These are phyloP conservation scores for Phaeophleospora eucalypticola DNA, from an alignment of 2,329 filamentous ascomycete genomes.

Conservation along the genomic window DNA sequence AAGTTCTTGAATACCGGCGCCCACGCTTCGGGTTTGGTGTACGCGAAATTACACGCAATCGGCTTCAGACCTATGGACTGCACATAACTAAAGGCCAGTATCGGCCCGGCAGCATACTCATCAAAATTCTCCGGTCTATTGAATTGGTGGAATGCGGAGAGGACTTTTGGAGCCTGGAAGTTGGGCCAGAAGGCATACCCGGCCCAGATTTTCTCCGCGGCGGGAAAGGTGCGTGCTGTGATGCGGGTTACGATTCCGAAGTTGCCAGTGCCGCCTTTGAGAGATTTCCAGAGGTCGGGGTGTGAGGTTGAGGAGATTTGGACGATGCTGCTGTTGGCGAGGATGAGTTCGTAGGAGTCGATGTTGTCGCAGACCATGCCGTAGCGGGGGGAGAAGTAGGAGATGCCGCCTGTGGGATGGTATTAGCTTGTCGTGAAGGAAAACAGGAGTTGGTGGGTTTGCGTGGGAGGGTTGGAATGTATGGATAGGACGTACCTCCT, in stretches of 20 bases:
- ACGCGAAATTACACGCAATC: not conserved
- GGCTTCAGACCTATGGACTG: not conserved
- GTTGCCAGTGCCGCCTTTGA: conserved; percentile 22
- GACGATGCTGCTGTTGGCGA: conserved; percentile 20
- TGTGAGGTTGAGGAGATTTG: conserved; percentile 13
- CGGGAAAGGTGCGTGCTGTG: not conserved
- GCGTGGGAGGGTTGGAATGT: too few species aligned
- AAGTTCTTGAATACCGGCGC: not conserved
- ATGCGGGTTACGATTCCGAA: conserved; percentile 10
- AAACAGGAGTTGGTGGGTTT: too few species aligned
- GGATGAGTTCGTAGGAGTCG: conserved; percentile 22
- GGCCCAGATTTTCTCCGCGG: not conserved
- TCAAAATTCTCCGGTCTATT: not conserved
- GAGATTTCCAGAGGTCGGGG: conserved; percentile 18
- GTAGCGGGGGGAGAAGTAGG: conserved; percentile 19
- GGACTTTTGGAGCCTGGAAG: not conserved
- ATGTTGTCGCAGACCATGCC: conserved; percentile 28
- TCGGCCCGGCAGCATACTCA: not conserved
- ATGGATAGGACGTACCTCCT: conserved; percentile 11
- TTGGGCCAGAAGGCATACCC: not conserved
- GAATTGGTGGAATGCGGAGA: not conserved
- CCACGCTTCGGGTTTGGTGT: not conserved
- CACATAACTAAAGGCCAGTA: not conserved
- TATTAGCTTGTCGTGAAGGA: too few species aligned
- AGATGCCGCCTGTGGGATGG: conserved; percentile 19